Conservation (phyloP, 768 basidiomycete genomes). For the Psilocybe sp. region DNA sequence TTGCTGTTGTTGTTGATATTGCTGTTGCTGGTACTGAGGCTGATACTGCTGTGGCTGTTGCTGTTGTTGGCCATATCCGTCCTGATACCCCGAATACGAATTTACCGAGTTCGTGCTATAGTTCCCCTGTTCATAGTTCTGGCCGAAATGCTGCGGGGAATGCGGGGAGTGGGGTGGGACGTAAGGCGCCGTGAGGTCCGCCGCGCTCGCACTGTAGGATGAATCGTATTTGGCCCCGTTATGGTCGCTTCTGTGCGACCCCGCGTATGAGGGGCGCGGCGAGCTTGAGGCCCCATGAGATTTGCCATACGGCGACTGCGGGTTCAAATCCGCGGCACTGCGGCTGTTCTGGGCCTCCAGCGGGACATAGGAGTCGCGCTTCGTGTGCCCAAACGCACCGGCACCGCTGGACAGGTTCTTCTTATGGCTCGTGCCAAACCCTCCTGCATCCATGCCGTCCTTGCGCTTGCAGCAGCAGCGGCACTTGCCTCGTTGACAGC, state of each 20-base stretch:
- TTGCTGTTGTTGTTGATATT: conserved; percentile 4
- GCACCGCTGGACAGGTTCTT: conserved; percentile 4
- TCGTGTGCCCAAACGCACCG: conserved; percentile 2
- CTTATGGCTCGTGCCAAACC: conserved; percentile 4
- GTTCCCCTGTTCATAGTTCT: conserved; percentile 3
- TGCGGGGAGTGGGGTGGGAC: not conserved
- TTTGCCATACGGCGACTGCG: too few species aligned
- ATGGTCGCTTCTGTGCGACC: too few species aligned
- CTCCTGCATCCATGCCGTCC: conserved; percentile 2
- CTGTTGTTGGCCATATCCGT: conserved; percentile 1
- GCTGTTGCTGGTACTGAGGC: not conserved
- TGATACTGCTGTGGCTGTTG: conserved; percentile 2
- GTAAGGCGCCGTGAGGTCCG: conserved; percentile 8
- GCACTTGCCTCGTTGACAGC: too few species aligned
- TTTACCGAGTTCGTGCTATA: conserved; percentile 5
- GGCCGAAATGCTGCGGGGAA: conserved; percentile 1
- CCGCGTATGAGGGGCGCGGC: too few species aligned
- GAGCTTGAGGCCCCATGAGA: too few species aligned
- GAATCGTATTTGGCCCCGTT: too few species aligned
- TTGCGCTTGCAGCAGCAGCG: conserved; percentile 34
- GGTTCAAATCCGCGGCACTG: too few species aligned
- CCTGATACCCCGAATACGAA: not conserved
- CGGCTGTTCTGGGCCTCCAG: conserved; percentile 22
- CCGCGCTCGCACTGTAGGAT: conserved; percentile 4
- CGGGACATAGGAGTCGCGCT: conserved; percentile 28